Conservation (phyloP, 2,329 filamentous ascomycete species). For the Nothomitra cinnamomea region DNA sequence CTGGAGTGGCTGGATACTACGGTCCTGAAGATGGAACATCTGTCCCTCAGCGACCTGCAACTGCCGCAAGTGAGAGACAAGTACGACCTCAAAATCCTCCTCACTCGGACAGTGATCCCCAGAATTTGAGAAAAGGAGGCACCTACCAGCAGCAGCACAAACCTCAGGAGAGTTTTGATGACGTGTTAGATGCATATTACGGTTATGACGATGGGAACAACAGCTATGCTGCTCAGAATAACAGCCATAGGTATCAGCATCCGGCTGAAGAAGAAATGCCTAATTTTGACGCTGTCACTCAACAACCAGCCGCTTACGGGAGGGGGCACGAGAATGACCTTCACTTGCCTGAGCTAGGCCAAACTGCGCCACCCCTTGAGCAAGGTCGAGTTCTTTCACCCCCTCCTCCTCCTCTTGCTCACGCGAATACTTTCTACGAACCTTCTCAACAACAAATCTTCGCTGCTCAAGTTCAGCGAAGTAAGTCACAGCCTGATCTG, state of each 20-base stretch:
- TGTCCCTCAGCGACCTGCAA: constrained; percentile 15
- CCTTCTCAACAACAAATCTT: constrained; percentile 11
- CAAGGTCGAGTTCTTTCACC: too few relatives aligned
- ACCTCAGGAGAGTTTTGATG: constrained; percentile 26
- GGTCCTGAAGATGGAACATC: constrained; percentile 20
- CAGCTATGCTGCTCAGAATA: constrained; percentile 1
- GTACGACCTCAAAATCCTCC: constrained; percentile 13
- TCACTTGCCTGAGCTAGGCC: constrained; percentile 10
- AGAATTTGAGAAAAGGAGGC: not conserved
- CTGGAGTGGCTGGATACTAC: constrained; percentile 19
- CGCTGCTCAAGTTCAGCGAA: constrained; percentile 14
- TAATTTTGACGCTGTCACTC: constrained; percentile 41
- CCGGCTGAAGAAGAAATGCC: constrained; percentile 40
- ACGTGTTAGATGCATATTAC: constrained; percentile 33
- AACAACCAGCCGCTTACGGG: constrained; percentile 14
- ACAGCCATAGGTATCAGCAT: constrained; percentile 5
- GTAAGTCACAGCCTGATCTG: constrained; percentile 33
- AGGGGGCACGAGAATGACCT: constrained; percentile 12
- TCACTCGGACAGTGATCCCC: not conserved
- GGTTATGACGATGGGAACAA: constrained; percentile 23
- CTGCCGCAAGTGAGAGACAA: constrained; percentile 10
- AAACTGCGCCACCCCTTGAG: constrained; percentile 8
- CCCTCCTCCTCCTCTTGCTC: constrained; percentile 9
- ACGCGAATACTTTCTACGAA: constrained; percentile 11
- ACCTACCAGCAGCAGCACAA: constrained; percentile 12